Percentiles rank a stretch among this genome's conserved stretches.
Conservation (phyloP, 495 filamentous ascomycete genomes). For the Poronia punctata region DNA sequence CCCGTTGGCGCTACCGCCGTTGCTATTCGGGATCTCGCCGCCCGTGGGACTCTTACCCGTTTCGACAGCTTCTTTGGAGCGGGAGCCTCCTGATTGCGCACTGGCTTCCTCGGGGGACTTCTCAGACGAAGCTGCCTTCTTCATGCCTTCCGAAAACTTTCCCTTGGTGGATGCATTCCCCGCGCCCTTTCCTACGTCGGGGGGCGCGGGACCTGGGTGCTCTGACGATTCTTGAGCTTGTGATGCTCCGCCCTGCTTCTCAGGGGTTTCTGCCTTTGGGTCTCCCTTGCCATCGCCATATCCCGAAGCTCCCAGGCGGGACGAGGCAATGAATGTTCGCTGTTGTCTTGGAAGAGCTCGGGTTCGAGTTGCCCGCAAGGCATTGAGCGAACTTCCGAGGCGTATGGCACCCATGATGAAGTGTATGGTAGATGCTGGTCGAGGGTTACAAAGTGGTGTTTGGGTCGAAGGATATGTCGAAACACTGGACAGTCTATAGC, state of each 20-base stretch:
- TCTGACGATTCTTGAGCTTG: constrained; percentile 22
- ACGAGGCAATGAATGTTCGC: constrained; percentile 11
- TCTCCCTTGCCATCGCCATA: constrained; percentile 32
- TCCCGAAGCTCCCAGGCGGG: constrained; percentile 13
- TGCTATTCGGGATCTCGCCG: constrained; percentile 25
- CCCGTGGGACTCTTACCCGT: constrained; percentile 22
- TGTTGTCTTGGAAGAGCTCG: constrained; percentile 15
- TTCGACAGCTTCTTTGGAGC: constrained; percentile 39
- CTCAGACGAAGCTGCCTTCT: constrained; percentile 11
- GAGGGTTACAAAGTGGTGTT: too few species aligned
- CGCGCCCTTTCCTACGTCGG: constrained; percentile 23
- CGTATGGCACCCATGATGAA: constrained; percentile 21
- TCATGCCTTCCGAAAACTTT: constrained; percentile 17
- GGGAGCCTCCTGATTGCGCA: constrained; percentile 37
- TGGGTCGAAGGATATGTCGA: too few species aligned
- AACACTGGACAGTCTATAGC: too few species aligned
- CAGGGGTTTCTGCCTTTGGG: constrained; percentile 22
- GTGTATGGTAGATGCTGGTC: too few species aligned
- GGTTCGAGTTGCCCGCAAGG: constrained; percentile 13
- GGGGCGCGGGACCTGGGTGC: constrained; percentile 28
- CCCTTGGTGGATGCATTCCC: constrained; percentile 21
- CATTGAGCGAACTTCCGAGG: constrained; percentile 13
- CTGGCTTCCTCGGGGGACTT: constrained; percentile 34
- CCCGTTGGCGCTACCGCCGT: constrained; percentile 22
- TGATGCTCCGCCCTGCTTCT: constrained; percentile 21